A percentile compares a stretch with the other conserved stretches of the same genome.
Evolutionary conservation across 1,284 basidiomycete species (phyloP).

Genomic region (Clitocybe nebularis): DNA sequence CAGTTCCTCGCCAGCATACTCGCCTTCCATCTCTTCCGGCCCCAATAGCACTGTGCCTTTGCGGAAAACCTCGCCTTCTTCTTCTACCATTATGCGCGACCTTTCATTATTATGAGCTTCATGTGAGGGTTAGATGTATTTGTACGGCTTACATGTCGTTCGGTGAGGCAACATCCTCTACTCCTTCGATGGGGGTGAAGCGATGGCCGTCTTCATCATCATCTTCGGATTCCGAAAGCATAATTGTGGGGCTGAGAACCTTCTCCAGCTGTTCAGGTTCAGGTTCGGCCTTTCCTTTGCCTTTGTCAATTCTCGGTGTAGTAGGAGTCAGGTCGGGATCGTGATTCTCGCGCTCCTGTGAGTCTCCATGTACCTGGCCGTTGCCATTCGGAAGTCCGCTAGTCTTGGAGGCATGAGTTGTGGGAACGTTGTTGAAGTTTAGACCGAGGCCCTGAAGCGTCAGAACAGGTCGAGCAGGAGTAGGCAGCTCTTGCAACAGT

Average conservation of each 20-base stretch:
- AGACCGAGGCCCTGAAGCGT: constrained; percentile 44
- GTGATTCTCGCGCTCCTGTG: constrained; percentile 14
- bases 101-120: constrained; percentile 28
- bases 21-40: constrained; percentile 81
- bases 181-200: constrained; percentile 27
- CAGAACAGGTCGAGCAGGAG: constrained; percentile 24
- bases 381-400: constrained; percentile 5
- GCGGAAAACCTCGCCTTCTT: constrained; percentile 90
- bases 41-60: constrained; percentile 79
- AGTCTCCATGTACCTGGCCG: constrained; percentile 7
- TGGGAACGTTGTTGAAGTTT: constrained; percentile 3
- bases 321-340: constrained; percentile 40
- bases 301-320: constrained; percentile 70
- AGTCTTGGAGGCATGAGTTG: neutral
- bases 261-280: constrained; percentile 64
- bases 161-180: constrained; percentile 44
- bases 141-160: constrained; percentile 47
- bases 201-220: constrained; percentile 43
- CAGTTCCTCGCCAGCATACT: constrained; percentile 80
- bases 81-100: constrained; percentile 76
- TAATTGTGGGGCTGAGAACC: constrained; percentile 68
- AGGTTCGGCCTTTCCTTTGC: constrained; percentile 65
- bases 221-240: constrained; percentile 48
- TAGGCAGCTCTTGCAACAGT: constrained; percentile 41
- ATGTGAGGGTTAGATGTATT: neutral